Conservation (phyloP, 441 rosid species). For the Gossypium davidsonii region DNA sequence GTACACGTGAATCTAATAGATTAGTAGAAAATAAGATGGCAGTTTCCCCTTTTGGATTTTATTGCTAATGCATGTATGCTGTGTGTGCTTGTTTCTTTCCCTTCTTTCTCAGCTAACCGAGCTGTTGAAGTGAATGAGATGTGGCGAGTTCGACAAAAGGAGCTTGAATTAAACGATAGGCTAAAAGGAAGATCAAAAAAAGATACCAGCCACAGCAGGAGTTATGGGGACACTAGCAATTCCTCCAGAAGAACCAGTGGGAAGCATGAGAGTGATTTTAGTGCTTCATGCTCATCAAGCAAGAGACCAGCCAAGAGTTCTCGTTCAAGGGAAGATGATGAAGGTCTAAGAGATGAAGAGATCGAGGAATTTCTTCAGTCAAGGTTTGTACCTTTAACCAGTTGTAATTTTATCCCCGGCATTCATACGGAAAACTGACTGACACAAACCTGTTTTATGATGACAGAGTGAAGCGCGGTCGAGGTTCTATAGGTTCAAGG, state of each 20-base stretch:
- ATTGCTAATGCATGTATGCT: background rate
- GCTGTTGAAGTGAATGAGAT: conserved; percentile 82
- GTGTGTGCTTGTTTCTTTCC: background rate
- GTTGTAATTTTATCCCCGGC: background rate
- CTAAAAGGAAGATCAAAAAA: conserved; percentile 43
- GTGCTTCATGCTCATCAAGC: conserved; percentile 40
- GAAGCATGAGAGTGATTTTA: conserved; percentile 32
- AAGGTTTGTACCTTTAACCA: conserved; percentile 34
- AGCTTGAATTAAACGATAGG: conserved; percentile 49
- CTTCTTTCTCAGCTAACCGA: conserved; percentile 53
- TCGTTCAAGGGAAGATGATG: conserved; percentile 31
- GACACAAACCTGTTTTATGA: conserved; percentile 10
- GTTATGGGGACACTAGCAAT: conserved; percentile 23
- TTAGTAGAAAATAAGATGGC: background rate
- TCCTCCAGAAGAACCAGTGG: conserved; percentile 23
- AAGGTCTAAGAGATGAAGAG: conserved; percentile 71
- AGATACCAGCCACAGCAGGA: conserved; percentile 30
- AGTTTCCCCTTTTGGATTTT: background rate
- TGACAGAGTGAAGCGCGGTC: conserved; percentile 79
- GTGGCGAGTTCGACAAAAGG: conserved; percentile 78
- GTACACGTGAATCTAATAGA: background rate
- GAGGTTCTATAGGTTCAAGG: conserved; percentile 83
- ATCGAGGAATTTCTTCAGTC: conserved; percentile 66
- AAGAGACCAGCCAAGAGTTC: conserved; percentile 25
- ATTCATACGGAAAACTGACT: background rate